Evolutionary conservation across 2,329 filamentous ascomycete species (phyloP).

Genomic region (Colletotrichum graminicola): DNA sequence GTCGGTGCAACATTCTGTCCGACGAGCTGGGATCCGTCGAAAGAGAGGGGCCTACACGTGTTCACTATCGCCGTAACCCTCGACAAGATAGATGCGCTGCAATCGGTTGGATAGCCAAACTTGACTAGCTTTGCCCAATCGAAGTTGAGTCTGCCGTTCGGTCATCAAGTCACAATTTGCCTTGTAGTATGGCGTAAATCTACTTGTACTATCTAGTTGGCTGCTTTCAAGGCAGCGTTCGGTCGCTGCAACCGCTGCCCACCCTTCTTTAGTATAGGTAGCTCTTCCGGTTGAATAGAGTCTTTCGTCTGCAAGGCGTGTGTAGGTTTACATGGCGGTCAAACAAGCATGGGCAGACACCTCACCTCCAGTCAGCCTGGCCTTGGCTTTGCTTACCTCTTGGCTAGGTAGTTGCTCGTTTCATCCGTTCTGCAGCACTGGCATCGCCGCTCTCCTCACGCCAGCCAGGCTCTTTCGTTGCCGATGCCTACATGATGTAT

Average conservation of each 20-base stretch:
- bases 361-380: not conserved
- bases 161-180: not conserved
- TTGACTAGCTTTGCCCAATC: too few relatives aligned
- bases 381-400: not conserved
- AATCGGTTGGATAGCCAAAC: too few relatives aligned
- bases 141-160: not conserved
- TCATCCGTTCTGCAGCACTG: not conserved
- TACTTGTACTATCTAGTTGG: too few relatives aligned
- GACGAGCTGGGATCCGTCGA: not conserved
- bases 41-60: too few relatives aligned
- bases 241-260: not conserved
- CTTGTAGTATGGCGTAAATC: not conserved
- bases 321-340: not conserved
- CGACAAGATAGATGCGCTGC: not conserved
- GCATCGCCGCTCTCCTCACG: not conserved
- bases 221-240: not conserved
- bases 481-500: too few relatives aligned
- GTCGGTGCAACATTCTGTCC: slow-evolving; percentile 36
- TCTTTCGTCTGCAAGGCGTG: not conserved
- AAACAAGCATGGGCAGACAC: not conserved
- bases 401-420: not conserved
- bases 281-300: not conserved
- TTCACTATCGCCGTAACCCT: not conserved
- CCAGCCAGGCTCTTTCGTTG: too few relatives aligned
- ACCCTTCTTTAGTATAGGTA: not conserved